Evolutionary conservation across 1,284 basidiomycete genomes (phyloP).

Genomic region (Phylloboletellus chloephorus): DNA sequence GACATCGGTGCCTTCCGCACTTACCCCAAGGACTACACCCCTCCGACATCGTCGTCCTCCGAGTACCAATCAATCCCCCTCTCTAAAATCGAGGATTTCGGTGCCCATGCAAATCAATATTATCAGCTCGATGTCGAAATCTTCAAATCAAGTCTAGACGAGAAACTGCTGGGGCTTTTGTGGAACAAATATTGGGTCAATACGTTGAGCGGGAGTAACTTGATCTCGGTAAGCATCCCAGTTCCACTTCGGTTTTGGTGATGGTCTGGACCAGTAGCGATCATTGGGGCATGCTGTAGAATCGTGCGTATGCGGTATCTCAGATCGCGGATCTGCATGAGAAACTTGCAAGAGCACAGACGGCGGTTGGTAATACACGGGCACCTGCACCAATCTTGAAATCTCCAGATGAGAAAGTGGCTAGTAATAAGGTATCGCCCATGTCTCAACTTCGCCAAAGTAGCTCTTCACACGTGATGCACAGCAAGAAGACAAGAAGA

Average conservation of each 20-base stretch:
- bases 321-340: conserved; percentile 85
- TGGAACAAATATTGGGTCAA: conserved; percentile 99
- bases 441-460: not conserved
- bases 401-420: conserved; percentile 41
- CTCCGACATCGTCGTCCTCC: conserved; percentile 60
- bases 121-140: conserved; percentile 93
- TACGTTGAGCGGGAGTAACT: conserved; percentile 85
- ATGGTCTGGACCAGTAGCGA: not conserved
- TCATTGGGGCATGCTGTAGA: conserved; percentile 44
- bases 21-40: conserved; percentile 88
- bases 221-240: conserved; percentile 72
- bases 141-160: conserved; percentile 88
- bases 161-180: conserved; percentile 78
- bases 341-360: conserved; percentile 71
- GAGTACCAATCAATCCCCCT: conserved; percentile 95
- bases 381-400: conserved; percentile 48
- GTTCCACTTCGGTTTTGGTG: not conserved
- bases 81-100: conserved; percentile 94
- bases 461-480: not conserved
- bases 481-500: conserved; percentile 65
- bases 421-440: conserved; percentile 22
- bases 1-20: conserved; percentile 98
- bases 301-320: conserved; percentile 85
- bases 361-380: conserved; percentile 49
- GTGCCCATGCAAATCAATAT: conserved; percentile 96